A percentile compares a stretch with the other conserved stretches of the same genome.
Evolutionary conservation across 2,329 filamentous ascomycete genomes (phyloP).

Genomic region (Diaporthe velutina): DNA sequence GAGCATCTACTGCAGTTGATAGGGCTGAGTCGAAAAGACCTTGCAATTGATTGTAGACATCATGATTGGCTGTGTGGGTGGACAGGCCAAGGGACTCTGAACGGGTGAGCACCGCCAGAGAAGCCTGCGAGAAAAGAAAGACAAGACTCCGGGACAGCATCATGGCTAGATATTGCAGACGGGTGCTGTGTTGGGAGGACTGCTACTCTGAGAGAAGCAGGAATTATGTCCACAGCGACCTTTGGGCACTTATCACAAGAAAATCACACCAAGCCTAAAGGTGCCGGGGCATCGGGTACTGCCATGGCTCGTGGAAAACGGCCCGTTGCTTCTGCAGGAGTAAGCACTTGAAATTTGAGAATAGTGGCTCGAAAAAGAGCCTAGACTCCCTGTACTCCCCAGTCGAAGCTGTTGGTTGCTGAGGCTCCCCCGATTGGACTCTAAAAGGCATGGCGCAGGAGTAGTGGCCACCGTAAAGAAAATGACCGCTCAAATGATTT

Average conservation of each 20-base stretch:
- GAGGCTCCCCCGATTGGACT: constrained; percentile 6
- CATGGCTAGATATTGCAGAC: background rate
- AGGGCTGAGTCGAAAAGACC: background rate
- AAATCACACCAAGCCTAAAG: background rate
- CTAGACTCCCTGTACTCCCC: background rate
- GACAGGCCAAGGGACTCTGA: background rate
- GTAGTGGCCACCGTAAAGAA: background rate
- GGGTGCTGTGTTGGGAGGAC: background rate
- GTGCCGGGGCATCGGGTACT: background rate
- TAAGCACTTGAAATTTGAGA: background rate
- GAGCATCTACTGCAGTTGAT: background rate
- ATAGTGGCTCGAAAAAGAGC: background rate
- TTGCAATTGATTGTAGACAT: background rate
- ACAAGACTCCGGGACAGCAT: background rate
- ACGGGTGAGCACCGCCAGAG: background rate
- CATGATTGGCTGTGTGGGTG: background rate
- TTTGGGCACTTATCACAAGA: background rate
- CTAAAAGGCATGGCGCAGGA: background rate
- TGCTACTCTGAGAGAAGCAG: background rate
- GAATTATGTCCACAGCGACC: background rate
- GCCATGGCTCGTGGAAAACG: background rate
- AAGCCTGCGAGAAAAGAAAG: constrained; percentile 15
- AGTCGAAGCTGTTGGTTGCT: background rate
- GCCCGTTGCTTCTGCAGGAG: background rate
- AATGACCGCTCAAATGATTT: background rate